These are phyloP conservation scores for Fusarium circinatum DNA, from an alignment of 2,329 filamentous ascomycete genomes.

Conservation along the genomic window DNA sequence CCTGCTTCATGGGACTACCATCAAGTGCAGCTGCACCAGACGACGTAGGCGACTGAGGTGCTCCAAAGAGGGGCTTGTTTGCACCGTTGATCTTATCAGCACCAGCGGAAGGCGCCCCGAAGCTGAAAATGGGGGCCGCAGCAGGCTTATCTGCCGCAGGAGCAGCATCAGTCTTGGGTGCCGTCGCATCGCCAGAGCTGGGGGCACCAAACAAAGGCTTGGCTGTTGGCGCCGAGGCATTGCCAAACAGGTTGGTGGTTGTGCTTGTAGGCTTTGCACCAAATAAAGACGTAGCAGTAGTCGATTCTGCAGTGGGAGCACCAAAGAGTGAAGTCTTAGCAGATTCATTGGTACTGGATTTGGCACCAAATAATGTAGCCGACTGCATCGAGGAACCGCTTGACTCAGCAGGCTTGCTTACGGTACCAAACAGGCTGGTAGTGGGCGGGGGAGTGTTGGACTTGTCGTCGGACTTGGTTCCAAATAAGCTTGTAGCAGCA, in stretches of 20 bases:
- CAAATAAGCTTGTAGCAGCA: conserved; percentile 49
- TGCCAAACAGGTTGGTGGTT: conserved; percentile 48
- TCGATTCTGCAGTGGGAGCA: conserved; percentile 23
- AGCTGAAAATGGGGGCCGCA: conserved; percentile 49
- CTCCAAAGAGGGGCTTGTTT: conserved; percentile 53
- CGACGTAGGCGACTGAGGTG: conserved; percentile 49
- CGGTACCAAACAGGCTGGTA: conserved; percentile 52
- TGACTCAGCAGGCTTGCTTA: conserved; percentile 48
- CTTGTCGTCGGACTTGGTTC: conserved; percentile 48
- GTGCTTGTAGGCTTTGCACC: conserved; percentile 41
- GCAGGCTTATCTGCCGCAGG: conserved; percentile 34
- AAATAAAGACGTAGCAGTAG: conserved; percentile 37
- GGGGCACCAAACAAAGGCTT: conserved; percentile 47
- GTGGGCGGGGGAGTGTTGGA: conserved; percentile 39
- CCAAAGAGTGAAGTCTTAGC: conserved; percentile 49
- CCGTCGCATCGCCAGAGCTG: conserved; percentile 24
- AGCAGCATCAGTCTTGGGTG: conserved; percentile 39
- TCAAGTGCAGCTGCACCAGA: conserved; percentile 50
- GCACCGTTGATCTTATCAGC: conserved; percentile 45
- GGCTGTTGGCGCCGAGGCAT: conserved; percentile 32
- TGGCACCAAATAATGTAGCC: conserved; percentile 50
- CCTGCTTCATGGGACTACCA: conserved; percentile 57
- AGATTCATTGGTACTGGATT: conserved; percentile 38
- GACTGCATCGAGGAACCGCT: conserved; percentile 42
- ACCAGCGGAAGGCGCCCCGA: conserved; percentile 43